Conservation (phyloP, 2,329 filamentous ascomycete genomes). For the Parastagonospora nodorum region DNA sequence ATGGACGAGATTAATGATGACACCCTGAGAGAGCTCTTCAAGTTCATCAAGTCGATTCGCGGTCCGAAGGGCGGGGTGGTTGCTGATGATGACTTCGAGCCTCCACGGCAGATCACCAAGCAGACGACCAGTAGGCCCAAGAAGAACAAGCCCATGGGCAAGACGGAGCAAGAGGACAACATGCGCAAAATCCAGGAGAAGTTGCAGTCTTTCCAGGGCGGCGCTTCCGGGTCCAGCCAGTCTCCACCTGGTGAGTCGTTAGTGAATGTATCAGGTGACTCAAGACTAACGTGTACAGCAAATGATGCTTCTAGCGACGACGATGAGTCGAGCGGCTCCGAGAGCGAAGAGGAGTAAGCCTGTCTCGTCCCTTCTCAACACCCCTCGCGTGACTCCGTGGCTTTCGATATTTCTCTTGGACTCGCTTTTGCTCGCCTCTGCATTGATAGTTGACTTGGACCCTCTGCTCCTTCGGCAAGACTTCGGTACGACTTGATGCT, state of each 20-base stretch:
- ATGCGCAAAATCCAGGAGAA: slow-evolving; percentile 67
- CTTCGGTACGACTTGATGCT: slow-evolving; percentile 2
- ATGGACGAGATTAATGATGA: slow-evolving; percentile 63
- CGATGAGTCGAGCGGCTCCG: slow-evolving; percentile 56
- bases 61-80: slow-evolving; percentile 42
- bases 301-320: slow-evolving; percentile 59
- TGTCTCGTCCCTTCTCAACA: background rate
- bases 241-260: slow-evolving; percentile 46
- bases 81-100: slow-evolving; percentile 57
- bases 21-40: slow-evolving; percentile 61
- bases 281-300: slow-evolving; percentile 30
- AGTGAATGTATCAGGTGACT: slow-evolving; percentile 10
- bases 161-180: slow-evolving; percentile 70
- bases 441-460: slow-evolving; percentile 9
- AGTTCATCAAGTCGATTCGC: slow-evolving; percentile 55
- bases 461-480: slow-evolving; percentile 4
- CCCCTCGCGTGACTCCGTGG: slow-evolving; percentile 14
- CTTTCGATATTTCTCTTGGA: background rate
- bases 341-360: slow-evolving; percentile 53
- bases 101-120: slow-evolving; percentile 44
- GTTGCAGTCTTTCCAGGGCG: slow-evolving; percentile 49
- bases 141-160: slow-evolving; percentile 80
- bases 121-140: slow-evolving; percentile 60
- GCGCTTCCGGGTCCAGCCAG: slow-evolving; percentile 53
- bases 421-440: slow-evolving; percentile 2